Evolutionary conservation across 2,329 filamentous ascomycete species (phyloP), one percentile per base, ranked within the genome.

Genomic region (Colletotrichum tropicale): DNA sequence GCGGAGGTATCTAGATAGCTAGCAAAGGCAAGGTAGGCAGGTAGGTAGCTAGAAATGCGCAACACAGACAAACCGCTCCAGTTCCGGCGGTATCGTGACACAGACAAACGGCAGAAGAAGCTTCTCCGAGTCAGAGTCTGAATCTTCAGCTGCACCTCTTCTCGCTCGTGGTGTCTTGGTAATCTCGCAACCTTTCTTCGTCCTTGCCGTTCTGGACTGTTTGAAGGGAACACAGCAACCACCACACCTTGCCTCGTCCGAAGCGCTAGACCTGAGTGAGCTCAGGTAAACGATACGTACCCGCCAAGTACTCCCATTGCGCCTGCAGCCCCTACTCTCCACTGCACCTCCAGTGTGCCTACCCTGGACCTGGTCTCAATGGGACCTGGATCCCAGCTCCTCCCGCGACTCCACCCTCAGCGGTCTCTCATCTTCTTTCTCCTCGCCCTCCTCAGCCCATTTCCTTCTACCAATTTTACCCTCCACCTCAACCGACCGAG

Each of bases 391-490:
- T 76, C 74, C 74, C 74, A 76, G 74, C 74, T 76, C 74, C 70
- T 76, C 70, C 73, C 73, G 64, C 70, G 70, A 55, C 56, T 75
- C 70, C 73, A 75, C 73, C 58, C 26, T 36, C 73, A 64, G 70
- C 56, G 34, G 58, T 66, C 58, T 58, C 58, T 66, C 72, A 74
- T 74, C 74, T 76, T 74, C 70, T 52, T 73, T 76, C 65, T 76
- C 56, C 74, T 74, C 73, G 70, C 74, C 60, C 74, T 75, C 56
- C 68, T 76, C 74, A 74, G 74, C 70, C 70, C 74, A 64, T 69
- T 69, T 48, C 48, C 34, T 60, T 74, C 71, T 67, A 66, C 34
- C 38, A 64, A 58, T 56, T 52, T 56, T 58, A 69, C 70, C 64
- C 73, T 75, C 64, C 71, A 52, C 61, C 52, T 68, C 74, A 52